Percentiles rank a stretch among this genome's conserved stretches.
Conservation (phyloP, 306 rosid species). For the Arachis hypogaea region DNA sequence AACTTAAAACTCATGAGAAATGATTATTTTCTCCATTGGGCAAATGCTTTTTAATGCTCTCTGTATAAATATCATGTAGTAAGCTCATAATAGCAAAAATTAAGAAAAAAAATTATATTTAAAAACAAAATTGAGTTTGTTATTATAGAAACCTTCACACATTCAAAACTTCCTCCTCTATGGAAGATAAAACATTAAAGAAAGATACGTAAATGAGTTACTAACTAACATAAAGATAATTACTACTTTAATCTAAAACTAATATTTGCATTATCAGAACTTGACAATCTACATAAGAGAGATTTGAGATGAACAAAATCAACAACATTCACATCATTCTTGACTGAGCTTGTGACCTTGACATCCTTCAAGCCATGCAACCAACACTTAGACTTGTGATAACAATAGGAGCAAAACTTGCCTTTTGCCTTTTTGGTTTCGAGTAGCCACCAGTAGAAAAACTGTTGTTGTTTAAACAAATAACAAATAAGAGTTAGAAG, state of each 20-base stretch:
- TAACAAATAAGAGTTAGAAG: not conserved
- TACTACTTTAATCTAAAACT: conserved; percentile 27
- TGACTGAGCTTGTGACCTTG: conserved; percentile 14
- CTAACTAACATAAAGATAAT: not conserved
- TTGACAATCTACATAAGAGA: not conserved
- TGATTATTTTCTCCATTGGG: no score
- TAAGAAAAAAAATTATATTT: no score
- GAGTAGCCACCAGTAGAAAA: conserved; percentile 13
- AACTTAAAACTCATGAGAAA: no score
- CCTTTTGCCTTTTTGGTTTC: not conserved
- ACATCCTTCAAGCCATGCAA: conserved; percentile 40
- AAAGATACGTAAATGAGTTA: not conserved
- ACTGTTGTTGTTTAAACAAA: conserved; percentile 12
- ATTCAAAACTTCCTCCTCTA: no score
- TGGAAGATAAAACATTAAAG: no score
- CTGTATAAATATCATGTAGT: no score
- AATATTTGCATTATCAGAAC: not conserved
- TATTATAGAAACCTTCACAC: no score
- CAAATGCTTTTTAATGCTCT: no score
- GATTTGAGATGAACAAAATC: conserved; percentile 6
- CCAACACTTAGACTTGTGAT: conserved; percentile 26
- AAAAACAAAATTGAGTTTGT: no score
- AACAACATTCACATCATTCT: conserved; percentile 6
- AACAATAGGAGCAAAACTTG: conserved; percentile 12
- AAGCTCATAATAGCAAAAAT: no score